Evolutionary conservation across 345 rosid species (phyloP).

Genomic region (Pistacia atlantica): DNA sequence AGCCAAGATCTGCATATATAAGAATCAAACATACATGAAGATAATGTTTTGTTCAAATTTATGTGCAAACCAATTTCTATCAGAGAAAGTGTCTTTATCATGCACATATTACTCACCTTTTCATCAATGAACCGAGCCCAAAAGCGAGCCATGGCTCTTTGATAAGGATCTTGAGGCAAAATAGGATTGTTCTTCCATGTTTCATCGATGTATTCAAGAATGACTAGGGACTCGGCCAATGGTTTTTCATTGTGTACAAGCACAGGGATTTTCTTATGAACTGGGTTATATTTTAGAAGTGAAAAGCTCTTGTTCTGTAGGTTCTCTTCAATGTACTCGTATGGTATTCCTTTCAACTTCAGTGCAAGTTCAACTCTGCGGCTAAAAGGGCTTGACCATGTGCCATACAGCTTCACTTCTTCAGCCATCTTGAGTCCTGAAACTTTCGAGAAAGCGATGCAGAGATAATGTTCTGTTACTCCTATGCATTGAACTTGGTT

Average conservation of each 20-base stretch:
- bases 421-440: background rate
- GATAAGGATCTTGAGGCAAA: constrained; percentile 43
- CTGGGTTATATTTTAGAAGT: constrained; percentile 40
- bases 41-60: background rate
- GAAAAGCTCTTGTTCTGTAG: constrained; percentile 35
- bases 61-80: too few species aligned
- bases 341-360: constrained; percentile 42
- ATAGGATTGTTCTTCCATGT: constrained; percentile 46
- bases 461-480: background rate
- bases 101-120: constrained; percentile 20
- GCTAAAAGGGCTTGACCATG: constrained; percentile 36
- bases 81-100: too few species aligned
- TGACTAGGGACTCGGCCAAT: constrained; percentile 37
- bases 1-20: background rate
- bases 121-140: constrained; percentile 47
- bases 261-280: constrained; percentile 44
- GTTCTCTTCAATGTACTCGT: constrained; percentile 41
- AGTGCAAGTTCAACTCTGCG: constrained; percentile 42
- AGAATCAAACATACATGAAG: background rate
- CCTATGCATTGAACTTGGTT: background rate
- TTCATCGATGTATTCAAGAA: constrained; percentile 52
- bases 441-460: background rate
- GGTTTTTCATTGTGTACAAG: constrained; percentile 45
- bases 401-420: background rate
- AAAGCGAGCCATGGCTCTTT: constrained; percentile 42